Evolutionary conservation across 2,329 filamentous ascomycete genomes (phyloP).

Genomic region (Verruconis gallopava): DNA sequence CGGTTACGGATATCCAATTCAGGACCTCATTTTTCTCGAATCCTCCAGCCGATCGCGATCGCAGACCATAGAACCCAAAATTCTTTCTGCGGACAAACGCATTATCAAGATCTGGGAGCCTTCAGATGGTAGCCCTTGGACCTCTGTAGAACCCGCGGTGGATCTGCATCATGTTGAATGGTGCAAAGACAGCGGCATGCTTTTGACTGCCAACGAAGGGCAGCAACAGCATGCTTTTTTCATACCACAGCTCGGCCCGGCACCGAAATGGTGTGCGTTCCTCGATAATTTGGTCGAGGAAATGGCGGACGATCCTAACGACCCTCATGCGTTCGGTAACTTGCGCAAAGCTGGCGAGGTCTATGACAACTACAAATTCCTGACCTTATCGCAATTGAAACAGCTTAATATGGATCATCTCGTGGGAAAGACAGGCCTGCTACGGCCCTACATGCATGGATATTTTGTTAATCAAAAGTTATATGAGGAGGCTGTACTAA

Average conservation of each 20-base stretch:
- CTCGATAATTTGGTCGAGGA: conserved; percentile 96
- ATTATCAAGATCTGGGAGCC: conserved; percentile 97
- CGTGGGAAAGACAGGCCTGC: conserved; percentile 75
- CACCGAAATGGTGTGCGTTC: conserved; percentile 92
- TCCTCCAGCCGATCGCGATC: conserved; percentile 56
- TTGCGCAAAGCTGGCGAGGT: conserved; percentile 54
- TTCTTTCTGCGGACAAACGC: conserved; percentile 83
- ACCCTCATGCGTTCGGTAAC: conserved; percentile 42
- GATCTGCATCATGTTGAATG: conserved; percentile 92
- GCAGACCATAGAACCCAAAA: conserved; percentile 55
- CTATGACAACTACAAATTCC: conserved; percentile 99
- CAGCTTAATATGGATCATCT: conserved; percentile 78
- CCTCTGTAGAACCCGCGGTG: conserved; percentile 84
- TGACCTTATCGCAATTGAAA: conserved; percentile 76
- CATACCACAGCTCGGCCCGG: conserved; percentile 82
- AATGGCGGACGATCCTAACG: conserved; percentile 73
- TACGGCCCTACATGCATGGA: conserved; percentile 97
- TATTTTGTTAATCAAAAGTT: conserved; percentile 93
- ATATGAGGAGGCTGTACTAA: conserved; percentile 87
- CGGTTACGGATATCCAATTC: conserved; percentile 85
- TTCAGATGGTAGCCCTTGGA: conserved; percentile 74
- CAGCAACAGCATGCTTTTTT: conserved; percentile 92
- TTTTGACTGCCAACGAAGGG: conserved; percentile 93
- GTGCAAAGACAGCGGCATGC: conserved; percentile 86
- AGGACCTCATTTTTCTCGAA: conserved; percentile 59